Evolutionary conservation across 176 grass and related monocot species (phyloP).

Genomic region (Oryza glaberrima): DNA sequence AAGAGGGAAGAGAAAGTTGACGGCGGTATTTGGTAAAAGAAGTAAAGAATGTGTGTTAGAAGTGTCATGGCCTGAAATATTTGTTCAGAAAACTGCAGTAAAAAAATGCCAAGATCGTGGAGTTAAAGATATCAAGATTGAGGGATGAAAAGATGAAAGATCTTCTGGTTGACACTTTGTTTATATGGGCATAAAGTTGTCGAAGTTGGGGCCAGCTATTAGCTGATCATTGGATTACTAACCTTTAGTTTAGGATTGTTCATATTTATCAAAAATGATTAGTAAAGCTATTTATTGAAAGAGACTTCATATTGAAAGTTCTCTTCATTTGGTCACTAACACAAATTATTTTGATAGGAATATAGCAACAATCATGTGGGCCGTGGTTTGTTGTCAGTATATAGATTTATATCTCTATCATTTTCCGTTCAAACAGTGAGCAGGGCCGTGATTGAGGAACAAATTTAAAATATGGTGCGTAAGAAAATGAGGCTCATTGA

Average conservation of each 20-base stretch:
- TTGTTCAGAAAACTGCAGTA: not conserved
- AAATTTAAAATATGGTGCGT: not conserved
- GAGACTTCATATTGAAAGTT: not conserved
- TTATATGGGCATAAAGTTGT: not conserved
- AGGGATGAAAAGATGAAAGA: not conserved
- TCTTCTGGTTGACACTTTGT: not conserved
- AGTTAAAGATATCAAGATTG: not conserved
- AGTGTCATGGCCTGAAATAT: not conserved
- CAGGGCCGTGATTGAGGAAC: not conserved
- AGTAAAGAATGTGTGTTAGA: not conserved
- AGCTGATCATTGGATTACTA: not conserved
- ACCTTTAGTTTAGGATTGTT: not conserved
- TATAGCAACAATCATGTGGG: not conserved
- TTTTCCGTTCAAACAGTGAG: not conserved
- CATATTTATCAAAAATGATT: conserved; percentile 18
- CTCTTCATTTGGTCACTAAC: not conserved
- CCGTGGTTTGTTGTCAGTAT: not conserved
- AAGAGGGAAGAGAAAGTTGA: not conserved
- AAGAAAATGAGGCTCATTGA: not conserved
- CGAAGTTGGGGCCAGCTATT: not conserved
- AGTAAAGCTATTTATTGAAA: not conserved
- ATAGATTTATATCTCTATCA: not conserved
- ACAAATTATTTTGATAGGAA: not conserved
- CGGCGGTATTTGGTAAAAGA: not conserved
- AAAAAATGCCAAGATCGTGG: not conserved